These are phyloP conservation scores for Chondrus crispus DNA, from an alignment of 23 red algal species.

Conservation along the genomic window DNA sequence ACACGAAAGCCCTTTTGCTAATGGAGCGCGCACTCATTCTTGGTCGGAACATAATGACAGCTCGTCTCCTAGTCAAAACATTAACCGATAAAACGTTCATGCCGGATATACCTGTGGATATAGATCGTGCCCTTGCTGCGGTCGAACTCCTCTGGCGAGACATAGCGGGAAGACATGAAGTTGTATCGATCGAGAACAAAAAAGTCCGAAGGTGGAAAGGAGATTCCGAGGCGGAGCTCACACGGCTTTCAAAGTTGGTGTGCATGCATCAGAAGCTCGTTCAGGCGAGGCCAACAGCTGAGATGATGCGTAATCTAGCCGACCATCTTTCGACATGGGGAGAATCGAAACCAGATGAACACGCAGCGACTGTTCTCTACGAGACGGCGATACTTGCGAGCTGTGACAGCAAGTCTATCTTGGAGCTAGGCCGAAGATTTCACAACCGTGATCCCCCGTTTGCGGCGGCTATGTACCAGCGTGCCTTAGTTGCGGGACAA, in stretches of 20 bases:
- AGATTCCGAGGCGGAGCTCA: background rate
- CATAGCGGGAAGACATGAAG: slow-evolving; percentile 5
- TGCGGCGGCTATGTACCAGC: background rate
- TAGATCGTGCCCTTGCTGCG: slow-evolving; percentile 19
- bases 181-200: background rate
- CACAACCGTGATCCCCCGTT: background rate
- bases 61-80: slow-evolving; percentile 15
- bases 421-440: slow-evolving; percentile 14
- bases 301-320: slow-evolving; percentile 43
- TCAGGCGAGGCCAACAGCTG: slow-evolving; percentile 3
- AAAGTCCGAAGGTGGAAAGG: slow-evolving; percentile 18
- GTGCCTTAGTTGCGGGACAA: background rate
- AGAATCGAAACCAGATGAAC: slow-evolving; percentile 1
- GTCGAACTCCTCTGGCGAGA: slow-evolving; percentile 47
- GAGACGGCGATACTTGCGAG: slow-evolving; percentile 54
- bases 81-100: background rate
- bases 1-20: slow-evolving; percentile 3
- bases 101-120: background rate
- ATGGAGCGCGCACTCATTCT: slow-evolving; percentile 50
- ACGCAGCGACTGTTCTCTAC: slow-evolving; percentile 25
- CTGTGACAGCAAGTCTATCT: slow-evolving; percentile 32
- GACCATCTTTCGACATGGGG: slow-evolving; percentile 34
- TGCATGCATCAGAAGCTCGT: slow-evolving; percentile 25
- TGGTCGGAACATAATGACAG: slow-evolving; percentile 27
- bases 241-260: slow-evolving; percentile 21